Evolutionary conservation across 257 asterid genomes (phyloP).

Genomic region (Cordia subcordata): DNA sequence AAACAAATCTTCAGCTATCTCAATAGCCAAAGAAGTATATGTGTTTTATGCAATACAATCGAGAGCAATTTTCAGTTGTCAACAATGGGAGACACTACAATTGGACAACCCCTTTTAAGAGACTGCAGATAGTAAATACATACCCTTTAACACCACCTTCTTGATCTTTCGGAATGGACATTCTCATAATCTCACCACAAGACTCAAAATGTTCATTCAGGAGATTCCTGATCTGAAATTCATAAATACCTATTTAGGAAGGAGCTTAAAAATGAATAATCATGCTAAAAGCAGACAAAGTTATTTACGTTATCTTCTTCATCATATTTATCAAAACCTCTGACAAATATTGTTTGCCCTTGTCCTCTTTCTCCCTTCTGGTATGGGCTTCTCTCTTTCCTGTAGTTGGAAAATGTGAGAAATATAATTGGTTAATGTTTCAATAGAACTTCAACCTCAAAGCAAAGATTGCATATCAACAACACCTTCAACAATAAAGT

Average conservation of each 20-base stretch:
- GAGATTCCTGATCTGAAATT: slow-evolving; percentile 54
- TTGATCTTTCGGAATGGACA: slow-evolving; percentile 51
- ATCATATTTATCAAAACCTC: slow-evolving; percentile 52
- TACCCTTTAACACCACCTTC: slow-evolving; percentile 73
- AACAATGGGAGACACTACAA: no score
- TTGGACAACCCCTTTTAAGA: no score
- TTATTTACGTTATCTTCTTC: slow-evolving; percentile 49
- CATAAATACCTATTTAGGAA: background rate
- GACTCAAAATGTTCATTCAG: slow-evolving; percentile 59
- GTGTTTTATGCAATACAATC: no score
- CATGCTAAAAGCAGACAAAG: background rate
- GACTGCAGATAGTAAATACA: background rate
- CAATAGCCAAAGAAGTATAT: no score
- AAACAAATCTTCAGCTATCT: no score
- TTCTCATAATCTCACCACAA: slow-evolving; percentile 69
- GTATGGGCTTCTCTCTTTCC: slow-evolving; percentile 34
- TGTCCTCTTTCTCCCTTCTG: slow-evolving; percentile 43
- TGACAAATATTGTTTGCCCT: slow-evolving; percentile 50
- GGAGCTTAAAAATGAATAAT: background rate
- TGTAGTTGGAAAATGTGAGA: slow-evolving; percentile 11
- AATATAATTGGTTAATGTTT: background rate
- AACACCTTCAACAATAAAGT: no score
- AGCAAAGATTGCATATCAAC: no score
- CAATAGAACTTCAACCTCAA: no score
- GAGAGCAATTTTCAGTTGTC: no score